Percentiles rank a stretch among this genome's conserved stretches.
These are phyloP conservation scores for Plantago elongata DNA, from an alignment of 257 asterid genomes.

Conservation along the genomic window DNA sequence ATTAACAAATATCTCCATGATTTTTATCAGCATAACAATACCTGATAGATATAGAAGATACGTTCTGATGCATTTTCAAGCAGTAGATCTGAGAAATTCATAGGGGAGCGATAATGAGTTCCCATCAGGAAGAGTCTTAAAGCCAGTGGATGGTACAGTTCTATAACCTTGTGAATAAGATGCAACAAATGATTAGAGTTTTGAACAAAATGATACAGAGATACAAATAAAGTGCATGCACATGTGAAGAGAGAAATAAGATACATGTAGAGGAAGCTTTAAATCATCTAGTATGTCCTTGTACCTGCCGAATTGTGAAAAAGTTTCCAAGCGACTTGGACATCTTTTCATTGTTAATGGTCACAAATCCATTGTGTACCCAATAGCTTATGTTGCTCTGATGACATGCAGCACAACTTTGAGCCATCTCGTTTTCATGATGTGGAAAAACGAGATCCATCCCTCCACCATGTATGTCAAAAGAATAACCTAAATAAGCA, in stretches of 20 bases:
- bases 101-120: conserved; percentile 92
- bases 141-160: conserved; percentile 87
- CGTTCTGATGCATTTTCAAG: conserved; percentile 97
- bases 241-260: neutral
- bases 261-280: neutral
- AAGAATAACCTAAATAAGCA: conserved; percentile 73
- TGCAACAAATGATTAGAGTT: conserved; percentile 13
- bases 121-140: conserved; percentile 79
- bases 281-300: neutral
- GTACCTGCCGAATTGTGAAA: conserved; percentile 92
- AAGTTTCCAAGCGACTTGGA: conserved; percentile 96
- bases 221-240: neutral
- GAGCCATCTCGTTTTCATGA: conserved; percentile 98
- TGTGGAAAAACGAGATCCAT: conserved; percentile 98
- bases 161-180: conserved; percentile 58
- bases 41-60: conserved; percentile 87
- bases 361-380: conserved; percentile 97
- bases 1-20: no score
- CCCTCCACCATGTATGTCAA: conserved; percentile 98
- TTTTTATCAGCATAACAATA: conserved; percentile 12
- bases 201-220: neutral
- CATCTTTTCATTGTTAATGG: conserved; percentile 88
- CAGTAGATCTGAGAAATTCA: conserved; percentile 73
- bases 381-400: conserved; percentile 71
- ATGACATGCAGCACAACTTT: conserved; percentile 90